Conservation (phyloP, 192 early-diverging fungal species). For the Gryganskiella cystojenkinii region DNA sequence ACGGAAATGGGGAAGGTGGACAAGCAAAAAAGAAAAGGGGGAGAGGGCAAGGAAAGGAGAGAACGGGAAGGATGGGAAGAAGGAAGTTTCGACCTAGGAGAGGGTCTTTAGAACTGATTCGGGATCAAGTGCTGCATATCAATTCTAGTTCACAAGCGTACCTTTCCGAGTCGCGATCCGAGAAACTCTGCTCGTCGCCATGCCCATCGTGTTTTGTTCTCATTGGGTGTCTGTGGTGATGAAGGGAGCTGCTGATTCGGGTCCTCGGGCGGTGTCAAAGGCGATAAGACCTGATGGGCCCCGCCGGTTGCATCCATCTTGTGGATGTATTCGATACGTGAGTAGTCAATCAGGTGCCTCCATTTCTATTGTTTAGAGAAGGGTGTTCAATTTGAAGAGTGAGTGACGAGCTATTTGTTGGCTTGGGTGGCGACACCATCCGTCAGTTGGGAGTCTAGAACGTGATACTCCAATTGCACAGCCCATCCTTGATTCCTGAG, state of each 20-base stretch:
- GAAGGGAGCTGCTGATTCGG: conserved; percentile 11
- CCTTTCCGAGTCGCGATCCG: conserved; percentile 38
- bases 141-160: no score
- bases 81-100: no score
- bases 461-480: not conserved
- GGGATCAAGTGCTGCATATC: no score
- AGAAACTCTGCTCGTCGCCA: conserved; percentile 48
- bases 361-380: conserved; percentile 31
- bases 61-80: not conserved
- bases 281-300: not conserved
- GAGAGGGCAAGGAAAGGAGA: not conserved
- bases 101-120: no score
- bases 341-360: conserved; percentile 41
- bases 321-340: conserved; percentile 30
- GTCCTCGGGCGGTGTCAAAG: conserved; percentile 2
- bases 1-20: not conserved
- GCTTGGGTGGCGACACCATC: no score
- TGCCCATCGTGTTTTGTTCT: conserved; percentile 25
- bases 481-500: not conserved
- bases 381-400: not conserved
- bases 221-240: conserved; percentile 11
- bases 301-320: conserved; percentile 22
- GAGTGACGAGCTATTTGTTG: no score
- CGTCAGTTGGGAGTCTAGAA: no score
- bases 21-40: not conserved